Base-by-base conservation (phyloP, 2,329 filamentous ascomycete species). In the Aspergillus novoparasiticus region DNA sequence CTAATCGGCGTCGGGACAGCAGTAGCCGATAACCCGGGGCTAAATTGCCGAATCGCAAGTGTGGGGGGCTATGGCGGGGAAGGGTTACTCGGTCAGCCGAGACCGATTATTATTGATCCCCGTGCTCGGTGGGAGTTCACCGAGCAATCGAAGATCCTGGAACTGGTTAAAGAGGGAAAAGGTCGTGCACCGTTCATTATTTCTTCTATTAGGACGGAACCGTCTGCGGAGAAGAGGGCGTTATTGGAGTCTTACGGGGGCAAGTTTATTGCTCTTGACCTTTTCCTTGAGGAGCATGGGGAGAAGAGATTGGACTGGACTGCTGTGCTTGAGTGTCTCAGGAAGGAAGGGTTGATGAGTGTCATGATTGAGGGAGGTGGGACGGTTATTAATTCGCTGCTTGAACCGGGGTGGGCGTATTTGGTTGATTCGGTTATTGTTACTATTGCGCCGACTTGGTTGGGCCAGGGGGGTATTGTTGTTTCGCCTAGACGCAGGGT, bases 311-410 rank as follows among this genome's bases (percentile, higher is more conserved):
- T 78, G 64, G 76, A 82, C 34, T 96, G 92, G 92, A 73, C 70
- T 1, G 80, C 82, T 34, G 82, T 95, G 5, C 77, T 95, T 19
- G 73, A 74, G 16, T 77, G 79, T 3, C 75, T 96, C 32, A 76
- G 72, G 23, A 71, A 69, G 1, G 81, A 90, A 68, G 87, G 87
- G 1, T 77, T 96, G 21, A 73, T 75, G 46, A 96, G 92, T 73
- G 82, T 97, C 58, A 97, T 97, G 94, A 84, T 97, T 46, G 94
- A 97, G 74, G 94, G 94, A 0, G 94, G 94, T 3, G 93, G 86
- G 0, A 80, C 83, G 16, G 87, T 97, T 34, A 96, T 97, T 74
- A 95, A 95, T 72, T 87, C 89, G 2, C 79, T 97, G 5, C 82
- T 97, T 9, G 80, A 83, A 30, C 81, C 85, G 1, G 75, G 75